These are phyloP conservation scores for Ascodesmis nigricans DNA, from an alignment of 495 filamentous ascomycete genomes.

Conservation along the genomic window DNA sequence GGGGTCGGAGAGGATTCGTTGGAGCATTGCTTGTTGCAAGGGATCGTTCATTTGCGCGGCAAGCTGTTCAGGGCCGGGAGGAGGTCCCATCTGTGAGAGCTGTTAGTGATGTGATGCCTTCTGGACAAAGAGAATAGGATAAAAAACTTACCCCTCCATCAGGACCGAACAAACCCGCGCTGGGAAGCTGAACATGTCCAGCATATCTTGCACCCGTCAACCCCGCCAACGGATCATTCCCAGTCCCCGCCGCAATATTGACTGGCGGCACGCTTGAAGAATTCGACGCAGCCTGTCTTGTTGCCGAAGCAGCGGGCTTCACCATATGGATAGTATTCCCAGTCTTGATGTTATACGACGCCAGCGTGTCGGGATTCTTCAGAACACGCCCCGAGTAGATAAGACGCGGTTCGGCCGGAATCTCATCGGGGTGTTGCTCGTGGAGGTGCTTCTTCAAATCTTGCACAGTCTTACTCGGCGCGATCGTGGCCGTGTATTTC, in stretches of 20 bases:
- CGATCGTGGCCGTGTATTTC: slow-evolving; percentile 60
- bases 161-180: slow-evolving; percentile 74
- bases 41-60: slow-evolving; percentile 73
- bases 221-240: slow-evolving; percentile 71
- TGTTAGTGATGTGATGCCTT: slow-evolving; percentile 1
- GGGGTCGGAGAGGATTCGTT: slow-evolving; percentile 87
- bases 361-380: slow-evolving; percentile 73
- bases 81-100: slow-evolving; percentile 62
- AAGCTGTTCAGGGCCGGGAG: slow-evolving; percentile 57
- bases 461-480: slow-evolving; percentile 49
- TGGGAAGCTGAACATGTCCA: slow-evolving; percentile 72
- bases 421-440: slow-evolving; percentile 45
- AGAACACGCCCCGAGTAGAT: slow-evolving; percentile 95
- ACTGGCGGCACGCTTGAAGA: slow-evolving; percentile 25
- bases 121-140: background rate
- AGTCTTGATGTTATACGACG: slow-evolving; percentile 78
- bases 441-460: slow-evolving; percentile 81
- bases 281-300: slow-evolving; percentile 33
- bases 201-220: slow-evolving; percentile 90
- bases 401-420: slow-evolving; percentile 63
- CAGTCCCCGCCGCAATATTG: slow-evolving; percentile 80
- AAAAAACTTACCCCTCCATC: slow-evolving; percentile 75
- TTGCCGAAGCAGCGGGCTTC: slow-evolving; percentile 82
- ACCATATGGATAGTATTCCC: slow-evolving; percentile 94
- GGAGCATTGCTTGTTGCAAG: slow-evolving; percentile 56